Base-by-base conservation (phyloP, 139 green algal genomes). In the Tetradesmus lagerheimii region DNA sequence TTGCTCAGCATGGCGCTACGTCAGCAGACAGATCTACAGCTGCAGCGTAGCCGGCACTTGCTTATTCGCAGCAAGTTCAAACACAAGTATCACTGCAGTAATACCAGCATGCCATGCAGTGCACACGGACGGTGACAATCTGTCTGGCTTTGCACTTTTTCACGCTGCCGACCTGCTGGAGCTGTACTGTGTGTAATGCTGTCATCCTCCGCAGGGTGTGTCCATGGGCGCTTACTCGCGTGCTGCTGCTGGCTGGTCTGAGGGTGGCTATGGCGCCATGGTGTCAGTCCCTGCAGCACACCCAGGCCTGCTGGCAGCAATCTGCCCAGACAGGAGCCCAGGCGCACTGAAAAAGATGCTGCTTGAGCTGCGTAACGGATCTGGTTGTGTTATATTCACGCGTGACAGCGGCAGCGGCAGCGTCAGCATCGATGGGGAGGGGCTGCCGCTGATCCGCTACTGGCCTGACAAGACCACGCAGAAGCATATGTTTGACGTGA, bases 181-280 rank as follows among this genome's bases (percentile, higher is more conserved):
- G 66, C 27, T 50, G 9, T 9, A 5, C 43, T 15, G 6, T 50
- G 43, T 50, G 6, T 50, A 9, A 50, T 9, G 43, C 43, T 50
- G 43, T 50, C 9, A 9, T 50, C 6, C 6, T 50, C 47, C 12
- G 80, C 88, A 97, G 88, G 94, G 93, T 27, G 75, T 91, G 11
- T 90, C 94, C 14, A 97, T 97, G 95, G 85, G 67, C 25, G 87
- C 62, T 31, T 95, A 86, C 88, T 93, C 85, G 47, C 89, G 62
- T 18, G 81, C 93, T 5, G 91, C 80, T 12, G 94, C 92, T 12
- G 74, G 95, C 71, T 97, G 95, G 95, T 86, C 93, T 47, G 83
- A 62, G 27, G 50, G 29, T n/a, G 93, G 93, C 34, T 97, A 97
- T 62, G 95, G 95, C 1, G 89, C 83, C 89, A 77, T 92, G 38